Evolutionary conservation across 371 early-diverging fungal genomes (phyloP).

Genomic region (Pancytospora philotis): DNA sequence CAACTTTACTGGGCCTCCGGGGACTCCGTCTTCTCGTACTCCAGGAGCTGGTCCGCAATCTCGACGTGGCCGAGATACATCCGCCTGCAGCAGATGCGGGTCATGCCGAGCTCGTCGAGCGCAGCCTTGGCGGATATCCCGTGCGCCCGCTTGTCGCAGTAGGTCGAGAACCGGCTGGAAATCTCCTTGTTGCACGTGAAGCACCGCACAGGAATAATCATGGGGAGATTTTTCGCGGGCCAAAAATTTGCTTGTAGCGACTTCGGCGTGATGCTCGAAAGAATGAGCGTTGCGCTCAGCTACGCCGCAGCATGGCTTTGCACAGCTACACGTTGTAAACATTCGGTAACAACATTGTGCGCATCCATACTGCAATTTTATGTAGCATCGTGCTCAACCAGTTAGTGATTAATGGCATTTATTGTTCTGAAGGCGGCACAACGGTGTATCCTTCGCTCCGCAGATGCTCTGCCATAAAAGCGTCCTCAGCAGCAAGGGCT

Average conservation of each 20-base stretch:
- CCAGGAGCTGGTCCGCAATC: slow-evolving; percentile 87
- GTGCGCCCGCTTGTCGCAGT: slow-evolving; percentile 68
- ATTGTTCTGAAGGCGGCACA: too few relatives aligned
- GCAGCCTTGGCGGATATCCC: slow-evolving; percentile 68
- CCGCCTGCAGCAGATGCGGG: slow-evolving; percentile 93
- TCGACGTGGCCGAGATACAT: slow-evolving; percentile 97
- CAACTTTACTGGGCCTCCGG: too few relatives aligned
- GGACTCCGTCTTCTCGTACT: slow-evolving; percentile 66
- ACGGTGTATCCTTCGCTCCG: not conserved
- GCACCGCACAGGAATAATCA: slow-evolving; percentile 89
- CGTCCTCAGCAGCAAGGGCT: too few relatives aligned
- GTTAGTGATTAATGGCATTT: too few relatives aligned
- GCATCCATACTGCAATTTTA: not conserved
- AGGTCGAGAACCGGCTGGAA: slow-evolving; percentile 88
- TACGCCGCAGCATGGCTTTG: too few relatives aligned
- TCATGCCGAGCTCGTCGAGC: slow-evolving; percentile 76
- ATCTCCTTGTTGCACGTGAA: slow-evolving; percentile 93
- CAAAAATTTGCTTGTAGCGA: not conserved
- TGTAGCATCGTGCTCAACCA: not conserved
- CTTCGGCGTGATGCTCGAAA: too few relatives aligned
- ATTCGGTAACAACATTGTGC: not conserved
- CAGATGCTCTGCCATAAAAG: too few relatives aligned
- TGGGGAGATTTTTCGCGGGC: slow-evolving; percentile 46
- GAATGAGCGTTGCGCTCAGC: too few relatives aligned
- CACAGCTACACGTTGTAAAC: too few relatives aligned